Base-by-base conservation (phyloP, 495 filamentous ascomycete species). In the Xeromyces bisporus region DNA sequence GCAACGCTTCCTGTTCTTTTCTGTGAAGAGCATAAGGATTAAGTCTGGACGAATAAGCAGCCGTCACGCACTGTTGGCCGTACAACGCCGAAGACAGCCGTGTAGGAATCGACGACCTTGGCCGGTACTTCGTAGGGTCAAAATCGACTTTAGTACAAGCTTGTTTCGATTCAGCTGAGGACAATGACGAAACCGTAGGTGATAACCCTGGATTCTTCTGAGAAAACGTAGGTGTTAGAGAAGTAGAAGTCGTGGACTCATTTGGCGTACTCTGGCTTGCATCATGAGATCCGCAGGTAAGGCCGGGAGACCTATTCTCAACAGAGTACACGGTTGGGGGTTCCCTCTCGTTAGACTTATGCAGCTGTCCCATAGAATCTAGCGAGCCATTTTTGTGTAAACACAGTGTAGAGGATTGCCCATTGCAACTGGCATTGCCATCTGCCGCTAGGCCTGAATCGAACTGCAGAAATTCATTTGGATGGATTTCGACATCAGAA, bases 11-110 rank as follows among this genome's bases (percentile, higher is more conserved):
- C 48, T 93, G 85, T 47, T 99, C 89, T 33, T 77, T 73, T n/a
- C 62, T 64, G 53, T 94, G 85, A 10, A 99, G 58, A 10, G 78
- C 71, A 53, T 85, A 93, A 3, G 91, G 89, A 39, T 87, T 83
- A 3, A 99, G 64, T 29, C 89, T 69, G 28, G 84, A 93, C 13
- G 81, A 75, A 50, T 91, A 79, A 24, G 89, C 87, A 5, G 87
- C 86, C 29, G 73, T 63, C 33, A 89, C 77, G 42, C 83, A 86
- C 55, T 96, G 85, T 40, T 77, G 72, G 12, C 81, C 85, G 52
- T 92, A 89, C 26, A 86, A 75, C 16, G 65, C 56, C 21, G 74
- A 62, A 10, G 77, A 56, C 18, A 93, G 40, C 38, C 76, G 71
- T 32, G 75, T 61, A 13, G 87, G 85, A 39, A 93, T 84, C 6